Conservation (phyloP, 2,329 filamentous ascomycete genomes). For the Fusarium proliferatum region DNA sequence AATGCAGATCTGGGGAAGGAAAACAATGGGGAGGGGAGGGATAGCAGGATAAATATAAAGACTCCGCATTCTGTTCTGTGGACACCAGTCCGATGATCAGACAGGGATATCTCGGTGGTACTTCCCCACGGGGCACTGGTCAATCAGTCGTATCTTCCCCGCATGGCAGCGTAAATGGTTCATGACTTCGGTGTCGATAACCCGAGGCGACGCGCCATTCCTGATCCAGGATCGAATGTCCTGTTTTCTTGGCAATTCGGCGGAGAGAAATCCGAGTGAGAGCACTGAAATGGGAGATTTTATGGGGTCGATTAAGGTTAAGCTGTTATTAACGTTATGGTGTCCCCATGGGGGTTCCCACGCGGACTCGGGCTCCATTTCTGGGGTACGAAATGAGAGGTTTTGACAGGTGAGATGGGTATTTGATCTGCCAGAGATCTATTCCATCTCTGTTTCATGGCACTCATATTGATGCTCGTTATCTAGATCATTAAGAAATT, state of each 20-base stretch:
- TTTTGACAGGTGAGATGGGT: neutral
- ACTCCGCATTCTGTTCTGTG: slow-evolving; percentile 9
- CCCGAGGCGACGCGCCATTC: slow-evolving; percentile 7
- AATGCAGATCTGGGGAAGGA: slow-evolving; percentile 24
- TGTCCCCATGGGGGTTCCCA: slow-evolving; percentile 14
- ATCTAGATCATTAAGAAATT: accelerated
- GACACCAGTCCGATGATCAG: neutral
- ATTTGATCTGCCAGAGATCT: neutral
- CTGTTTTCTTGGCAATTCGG: neutral
- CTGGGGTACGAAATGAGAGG: slow-evolving; percentile 8
- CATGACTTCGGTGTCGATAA: slow-evolving; percentile 10
- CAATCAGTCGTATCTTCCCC: slow-evolving; percentile 24
- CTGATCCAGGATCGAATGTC: neutral
- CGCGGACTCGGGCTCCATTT: slow-evolving; percentile 5
- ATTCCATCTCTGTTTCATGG: neutral
- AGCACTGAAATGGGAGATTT: neutral
- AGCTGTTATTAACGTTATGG: slow-evolving; percentile 6
- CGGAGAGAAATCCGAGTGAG: neutral
- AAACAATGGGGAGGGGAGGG: neutral
- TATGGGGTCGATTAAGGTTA: slow-evolving; percentile 15
- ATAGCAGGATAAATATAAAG: slow-evolving; percentile 16
- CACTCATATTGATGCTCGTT: accelerated
- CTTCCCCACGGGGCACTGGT: slow-evolving; percentile 33
- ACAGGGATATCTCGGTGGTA: slow-evolving; percentile 26
- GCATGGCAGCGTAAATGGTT: slow-evolving; percentile 5